Evolutionary conservation across 345 rosid genomes (phyloP), one percentile per base, ranked within the genome.

Genomic region (Limnanthes douglasii): DNA sequence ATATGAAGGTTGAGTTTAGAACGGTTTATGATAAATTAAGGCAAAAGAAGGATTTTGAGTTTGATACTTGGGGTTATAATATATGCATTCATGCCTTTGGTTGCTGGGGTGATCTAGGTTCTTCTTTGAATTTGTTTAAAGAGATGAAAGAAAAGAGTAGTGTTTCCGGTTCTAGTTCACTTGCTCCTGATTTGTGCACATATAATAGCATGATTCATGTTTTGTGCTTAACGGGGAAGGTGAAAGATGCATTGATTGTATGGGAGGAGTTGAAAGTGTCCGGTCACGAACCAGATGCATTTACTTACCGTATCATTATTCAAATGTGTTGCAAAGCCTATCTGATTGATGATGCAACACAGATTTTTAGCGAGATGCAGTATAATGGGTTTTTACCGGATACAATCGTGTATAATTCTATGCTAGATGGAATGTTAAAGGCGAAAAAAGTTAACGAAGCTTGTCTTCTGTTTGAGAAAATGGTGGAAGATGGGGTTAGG

Each of bases 71-170:
- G 61, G 73, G 95, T 40, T 74, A 76, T 36, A 90, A 84, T 47
- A 72, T 90, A 32, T 84, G 94, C 45, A 79, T 90, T 34, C 75
- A 76, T 33, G 90, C 79, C 1, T 74, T 79, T 50, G 98, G 98
- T 16, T 66, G 73, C 31, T 84, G 85, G 92, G 94, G 75, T 22
- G 94, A 90, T 53, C 46, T 75, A 43, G 59, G 41, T 17, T 22
- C 67, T 44, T 69, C 82, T 18, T 64, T 90, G 57, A 63, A 49
- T 31, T 68, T 90, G 40, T 90, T 72, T 36, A 74, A 70, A 36
- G 92, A 83, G 65, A 74, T 83, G 98, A 84, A 77, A 34, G 70
- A 54, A 33, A 63, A 57, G 41, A 57, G 62, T 46, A 62, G 14
- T 13, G 50, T 34, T 28, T 51, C 45, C 5, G 70, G 66, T 21